Evolutionary conservation across 768 basidiomycete genomes (phyloP), one percentile per base, ranked within the genome.

Genomic region (Candolleomyces aberdarensis): DNA sequence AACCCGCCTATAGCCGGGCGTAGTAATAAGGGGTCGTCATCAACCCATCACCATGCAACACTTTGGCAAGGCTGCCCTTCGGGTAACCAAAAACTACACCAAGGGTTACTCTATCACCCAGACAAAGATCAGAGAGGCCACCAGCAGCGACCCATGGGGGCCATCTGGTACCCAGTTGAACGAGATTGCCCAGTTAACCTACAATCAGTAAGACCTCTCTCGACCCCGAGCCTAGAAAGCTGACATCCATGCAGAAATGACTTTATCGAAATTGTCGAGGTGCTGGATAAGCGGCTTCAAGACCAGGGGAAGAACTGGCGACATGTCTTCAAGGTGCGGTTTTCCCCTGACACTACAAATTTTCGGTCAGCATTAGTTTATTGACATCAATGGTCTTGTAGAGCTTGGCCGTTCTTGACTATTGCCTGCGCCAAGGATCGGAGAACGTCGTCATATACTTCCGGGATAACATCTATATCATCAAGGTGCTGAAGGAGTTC

Each of bases 261-360:
- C 69, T 99, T 99, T 72, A 94, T 98, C 13, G 97, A 99, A 77
- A 93, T 99, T 69, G 98, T 99, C 94, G 97, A 99, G 80, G 97
- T 98, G 94, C 83, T 99, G 52, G 97, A 98, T 76, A 98, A 99
- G 76, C 87, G 97, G 56, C 78, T 99, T 63, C 95, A 96, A 66
- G 97, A 99, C 79, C 98, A 97, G 81, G 97, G 97, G 41, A 98
- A 98, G 85, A 98, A 98, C 69, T 99, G 97, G 97, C 85, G 96
- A 56, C 97, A 99, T 46, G 44, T 46, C 9, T 46, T 46, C 44
- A 46, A 46, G 44, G 44, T 46, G 17, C 7, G 44, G 3, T 7
- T 46, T 46, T 17, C 44, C 36, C 3, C 44, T 46, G 44, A 46
- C 44, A 14, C 44, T 9, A 46, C 44, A 36, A 5, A 36, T 36